Evolutionary conservation across 139 green algal genomes (phyloP), one percentile per base, ranked within the genome.

Genomic region (Pleodorina starrii): DNA sequence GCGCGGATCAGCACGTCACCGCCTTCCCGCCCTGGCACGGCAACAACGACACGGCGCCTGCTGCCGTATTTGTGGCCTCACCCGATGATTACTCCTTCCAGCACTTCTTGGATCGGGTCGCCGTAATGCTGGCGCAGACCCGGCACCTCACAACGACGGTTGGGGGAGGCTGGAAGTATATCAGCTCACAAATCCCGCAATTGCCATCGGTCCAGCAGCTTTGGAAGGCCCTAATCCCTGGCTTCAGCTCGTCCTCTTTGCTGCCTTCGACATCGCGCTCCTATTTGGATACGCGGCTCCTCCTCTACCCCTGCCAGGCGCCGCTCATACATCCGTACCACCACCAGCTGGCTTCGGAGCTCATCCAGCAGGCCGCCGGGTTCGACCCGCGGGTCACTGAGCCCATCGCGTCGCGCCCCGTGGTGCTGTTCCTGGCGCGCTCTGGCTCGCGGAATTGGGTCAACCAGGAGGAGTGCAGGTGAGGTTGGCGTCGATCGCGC

Each of bases 281-380:
- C 17, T 14, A 35, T 1, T 25, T 80, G 27, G 5, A 36, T 14
- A 57, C 73, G 10, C 40, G 73, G 21, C 43, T 80, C 16, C 21
- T 84, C 4, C 6, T 69, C 16, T 84, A 84, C 50, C 76, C 76
- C 32, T 84, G 76, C 46, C 48, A 71, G 46, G 21, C 76, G 12
- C 76, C 76, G 1, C 76, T 84, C 32, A 84, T 84, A 29, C 76
- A 84, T 48, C 76, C 76, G 12, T 84, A 84, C 76, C 48, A 14
- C 6, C 48, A 84, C n/a, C 76, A 84, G 48, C 48, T 84, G 14
- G n/a, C 32, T 16, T 35, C 29, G n/a, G 76, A 84, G 76, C 32
- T 84, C 6, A 16, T 84, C 27, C n/a, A 43, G 21, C 4, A 32
- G n/a, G n/a, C 76, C 0, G 76, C 48, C 2, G 76, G 76, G 7